Evolutionary conservation across 192 early-diverging fungal species (phyloP).

Genomic region (Backusella circina): DNA sequence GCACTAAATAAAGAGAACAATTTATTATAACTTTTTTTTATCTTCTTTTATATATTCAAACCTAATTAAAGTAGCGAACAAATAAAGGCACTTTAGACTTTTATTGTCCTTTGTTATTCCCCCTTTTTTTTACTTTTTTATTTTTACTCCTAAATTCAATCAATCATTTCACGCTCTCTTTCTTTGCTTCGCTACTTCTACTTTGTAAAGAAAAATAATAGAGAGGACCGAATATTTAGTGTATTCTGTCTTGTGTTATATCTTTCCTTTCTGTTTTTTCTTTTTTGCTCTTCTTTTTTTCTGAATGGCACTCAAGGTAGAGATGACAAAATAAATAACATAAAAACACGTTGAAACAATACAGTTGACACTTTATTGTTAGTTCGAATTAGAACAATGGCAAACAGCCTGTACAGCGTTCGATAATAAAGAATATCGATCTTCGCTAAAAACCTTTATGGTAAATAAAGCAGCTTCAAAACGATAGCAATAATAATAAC

Average conservation of each 20-base stretch:
- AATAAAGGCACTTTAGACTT: not conserved
- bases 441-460: constrained; percentile 64
- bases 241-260: not conserved
- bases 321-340: not conserved
- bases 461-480: constrained; percentile 39
- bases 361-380: not conserved
- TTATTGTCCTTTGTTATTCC: not conserved
- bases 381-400: constrained; percentile 85
- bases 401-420: constrained; percentile 70
- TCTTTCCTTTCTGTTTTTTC: constrained; percentile 12
- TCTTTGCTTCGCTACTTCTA: not conserved
- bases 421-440: constrained; percentile 66
- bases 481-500: not conserved
- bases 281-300: constrained; percentile 4
- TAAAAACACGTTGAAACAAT: not conserved
- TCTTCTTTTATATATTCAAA: no score
- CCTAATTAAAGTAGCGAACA: not conserved
- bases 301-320: constrained; percentile 28
- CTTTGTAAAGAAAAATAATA: not conserved
- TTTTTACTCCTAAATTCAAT: not conserved
- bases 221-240: not conserved
- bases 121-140: not conserved
- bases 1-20: not conserved
- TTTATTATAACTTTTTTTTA: not conserved
- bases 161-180: not conserved